Evolutionary conservation across 139 green algal genomes (phyloP), one percentile per base, ranked within the genome.

Genomic region (Auxenochlorella protothecoides): DNA sequence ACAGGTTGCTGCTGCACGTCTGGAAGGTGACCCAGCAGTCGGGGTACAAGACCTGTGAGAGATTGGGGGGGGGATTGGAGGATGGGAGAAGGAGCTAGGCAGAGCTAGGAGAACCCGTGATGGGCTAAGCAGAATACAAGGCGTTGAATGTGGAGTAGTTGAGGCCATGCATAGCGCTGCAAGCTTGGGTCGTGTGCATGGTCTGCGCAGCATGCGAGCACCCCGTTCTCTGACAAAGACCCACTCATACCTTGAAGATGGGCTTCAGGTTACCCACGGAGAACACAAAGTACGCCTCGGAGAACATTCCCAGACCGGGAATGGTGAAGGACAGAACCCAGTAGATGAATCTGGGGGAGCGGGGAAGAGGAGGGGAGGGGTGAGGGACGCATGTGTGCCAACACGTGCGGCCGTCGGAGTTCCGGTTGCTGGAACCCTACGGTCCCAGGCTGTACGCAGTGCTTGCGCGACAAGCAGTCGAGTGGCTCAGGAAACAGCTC

Each of bases 271-370:
- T 86, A 53, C 81, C 81, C 0, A 86, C 72, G 27, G 72, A 71
- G 68, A 86, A 86, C 4, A 86, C 67, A 72, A 78, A 81, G 65
- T 86, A 86, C 5, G 79, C 76, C 70, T 87, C 76, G 9, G 72
- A 61, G 55, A 78, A 74, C 76, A 81, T 81, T 16, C 76, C 71
- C 59, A 75, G 61, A 9, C 71, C 71, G 55, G 71, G 60, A 2
- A 76, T 53, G 56, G 44, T 53, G 51, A 67, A 76, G 5, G 65
- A 72, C 6, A 76, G n/a, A 57, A 69, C 53, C 72, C 72, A 76
- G 57, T 13, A 54, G 3, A 66, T 8, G 8, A 67, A 60, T 6
- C 72, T 76, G 72, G 11, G 57, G 57, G 57, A 11, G 57, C 11
- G 57, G 57, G 11, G 0, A 62, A 2, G 57, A 11, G 11, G 9